phyloP scores from a whole-genome alignment of 83 land plant genomes.

The Picea abies region DNA sequence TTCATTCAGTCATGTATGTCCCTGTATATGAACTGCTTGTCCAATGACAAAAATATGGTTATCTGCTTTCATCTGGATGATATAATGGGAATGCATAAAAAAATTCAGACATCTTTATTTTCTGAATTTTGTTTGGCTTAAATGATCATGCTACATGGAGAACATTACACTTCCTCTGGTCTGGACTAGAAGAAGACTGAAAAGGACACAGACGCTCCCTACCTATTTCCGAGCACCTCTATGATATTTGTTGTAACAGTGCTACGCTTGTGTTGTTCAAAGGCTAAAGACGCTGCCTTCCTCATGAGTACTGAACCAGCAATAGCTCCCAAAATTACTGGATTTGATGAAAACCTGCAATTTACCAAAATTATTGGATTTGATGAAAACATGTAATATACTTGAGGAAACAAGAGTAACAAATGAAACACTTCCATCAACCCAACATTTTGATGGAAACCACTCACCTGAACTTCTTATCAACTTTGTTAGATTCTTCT shows the following conservation, averaged over 20 bases:
- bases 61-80: background rate
- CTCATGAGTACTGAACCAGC: slow-evolving; percentile 80
- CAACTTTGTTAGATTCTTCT: background rate
- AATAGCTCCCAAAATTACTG: slow-evolving; percentile 76
- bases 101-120: background rate
- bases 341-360: slow-evolving; percentile 57
- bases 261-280: slow-evolving; percentile 72
- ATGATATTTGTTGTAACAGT: slow-evolving; percentile 88
- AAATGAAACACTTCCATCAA: background rate
- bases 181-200: background rate
- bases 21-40: background rate
- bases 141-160: background rate
- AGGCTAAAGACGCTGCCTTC: slow-evolving; percentile 82
- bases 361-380: background rate
- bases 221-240: slow-evolving; percentile 82
- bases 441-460: slow-evolving; percentile 5
- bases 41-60: background rate
- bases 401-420: slow-evolving; percentile 6
- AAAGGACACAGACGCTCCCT: background rate
- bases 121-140: background rate
- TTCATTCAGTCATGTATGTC: background rate
- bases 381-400: background rate
- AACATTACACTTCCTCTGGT: background rate
- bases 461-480: slow-evolving; percentile 25
- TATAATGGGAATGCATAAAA: background rate